Percentiles rank a stretch among this genome's conserved stretches.
phyloP scores from a whole-genome alignment of 805 yeast species.

The Metschnikowia anglica region DNA sequence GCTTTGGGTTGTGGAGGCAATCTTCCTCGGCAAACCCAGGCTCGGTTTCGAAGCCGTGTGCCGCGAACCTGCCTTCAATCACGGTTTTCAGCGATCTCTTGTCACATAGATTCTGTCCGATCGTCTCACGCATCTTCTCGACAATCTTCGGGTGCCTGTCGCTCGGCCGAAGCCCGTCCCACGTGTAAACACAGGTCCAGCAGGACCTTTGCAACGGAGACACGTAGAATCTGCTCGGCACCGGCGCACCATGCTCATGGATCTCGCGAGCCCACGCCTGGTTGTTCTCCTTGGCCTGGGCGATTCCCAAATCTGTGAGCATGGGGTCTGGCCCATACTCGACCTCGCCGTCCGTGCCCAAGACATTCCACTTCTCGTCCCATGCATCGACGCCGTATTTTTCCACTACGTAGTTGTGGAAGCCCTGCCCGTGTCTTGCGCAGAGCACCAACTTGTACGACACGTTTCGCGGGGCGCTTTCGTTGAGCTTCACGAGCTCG shows the following conservation, averaged over 20 bases:
- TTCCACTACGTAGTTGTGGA: slow-evolving; percentile 55
- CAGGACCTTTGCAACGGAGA: slow-evolving; percentile 66
- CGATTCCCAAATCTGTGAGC: slow-evolving; percentile 53
- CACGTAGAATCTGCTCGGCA: slow-evolving; percentile 55
- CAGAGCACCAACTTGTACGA: slow-evolving; percentile 49
- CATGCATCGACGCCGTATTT: slow-evolving; percentile 59
- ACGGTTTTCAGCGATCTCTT: slow-evolving; percentile 45
- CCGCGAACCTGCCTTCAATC: slow-evolving; percentile 38
- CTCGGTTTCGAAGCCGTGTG: slow-evolving; percentile 38
- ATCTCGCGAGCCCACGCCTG: slow-evolving; percentile 46
- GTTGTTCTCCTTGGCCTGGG: slow-evolving; percentile 54
- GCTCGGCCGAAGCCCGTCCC: slow-evolving; percentile 37
- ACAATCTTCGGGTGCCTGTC: slow-evolving; percentile 26
- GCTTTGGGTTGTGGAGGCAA: slow-evolving; percentile 40
- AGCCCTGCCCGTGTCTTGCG: slow-evolving; percentile 73
- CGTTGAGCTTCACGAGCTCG: slow-evolving; percentile 37
- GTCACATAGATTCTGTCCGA: slow-evolving; percentile 62
- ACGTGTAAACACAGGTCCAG: slow-evolving; percentile 54
- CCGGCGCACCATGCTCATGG: slow-evolving; percentile 45
- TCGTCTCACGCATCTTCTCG: slow-evolving; percentile 59
- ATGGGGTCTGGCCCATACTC: slow-evolving; percentile 62
- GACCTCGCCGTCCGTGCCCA: slow-evolving; percentile 54
- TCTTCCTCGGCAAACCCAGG: slow-evolving; percentile 52
- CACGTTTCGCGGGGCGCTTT: slow-evolving; percentile 34
- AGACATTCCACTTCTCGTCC: slow-evolving; percentile 53